Evolutionary conservation across 75 land plant genomes (phyloP), one percentile per base, ranked within the genome.

Genomic region (Isoetes taiwanensis): DNA sequence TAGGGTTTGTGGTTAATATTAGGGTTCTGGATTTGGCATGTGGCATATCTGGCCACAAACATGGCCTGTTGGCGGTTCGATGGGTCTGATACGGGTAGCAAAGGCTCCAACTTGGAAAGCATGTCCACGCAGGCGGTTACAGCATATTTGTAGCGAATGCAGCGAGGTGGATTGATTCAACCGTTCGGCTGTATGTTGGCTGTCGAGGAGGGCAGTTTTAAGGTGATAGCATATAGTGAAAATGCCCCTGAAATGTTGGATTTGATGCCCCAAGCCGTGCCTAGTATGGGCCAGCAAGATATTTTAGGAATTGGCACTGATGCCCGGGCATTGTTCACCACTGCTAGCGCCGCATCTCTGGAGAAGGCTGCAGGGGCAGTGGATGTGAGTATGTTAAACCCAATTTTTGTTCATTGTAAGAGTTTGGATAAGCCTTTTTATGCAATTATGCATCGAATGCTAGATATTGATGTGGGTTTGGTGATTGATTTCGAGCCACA

Each of bases 221-320:
- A 52, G 19, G 77, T 86, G 27, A 70, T 79, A 30, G 91, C 87
- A 4, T 86, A 71, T 68, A 80, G 84, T 43, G 87, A 83, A 35
- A 86, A 86, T 50, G 83, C 91, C 6, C 70, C 78, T 28, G 87
- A 80, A 41, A 80, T 83, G 87, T 64, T 86, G 46, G 78, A 83
- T 21, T 66, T 77, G 74, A 60, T 72, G 3, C 67, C 69, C 59
- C 80, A 83, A 58, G 78, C 87, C 1, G 87, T 80, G n/a, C 84
- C 91, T 14, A 83, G 78, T 17, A 66, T 82, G 3, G 90, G 82
- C 16, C 72, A 74, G 5, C 65, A 70, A 35, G 74, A 72, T 3
- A 64, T 53, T 54, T 74, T 77, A 3, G 78, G 78, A 14, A 72
- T 80, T 34, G 91, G 91, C 38, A 69, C 72, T 26, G 81, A 83